These are phyloP conservation scores for Eucalyptus tenuipes DNA, from an alignment of 345 rosid genomes.

Conservation along the genomic window DNA sequence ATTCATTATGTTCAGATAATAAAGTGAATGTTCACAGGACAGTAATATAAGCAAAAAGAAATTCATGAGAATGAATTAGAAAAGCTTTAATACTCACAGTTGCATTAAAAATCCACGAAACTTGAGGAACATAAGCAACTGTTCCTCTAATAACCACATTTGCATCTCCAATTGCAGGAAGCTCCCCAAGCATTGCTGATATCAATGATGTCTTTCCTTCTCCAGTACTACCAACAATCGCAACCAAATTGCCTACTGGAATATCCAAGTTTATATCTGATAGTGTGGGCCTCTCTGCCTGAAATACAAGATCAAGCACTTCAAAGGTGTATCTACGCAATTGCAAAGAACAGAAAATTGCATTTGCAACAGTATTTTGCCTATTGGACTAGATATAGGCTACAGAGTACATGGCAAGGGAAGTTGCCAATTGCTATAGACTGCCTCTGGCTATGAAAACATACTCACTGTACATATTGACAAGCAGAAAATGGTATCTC, in stretches of 20 bases:
- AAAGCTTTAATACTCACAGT: constrained; percentile 40
- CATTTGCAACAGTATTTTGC: background rate
- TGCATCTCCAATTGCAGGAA: constrained; percentile 64
- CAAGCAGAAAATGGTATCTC: background rate
- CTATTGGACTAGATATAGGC: background rate
- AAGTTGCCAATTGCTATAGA: background rate
- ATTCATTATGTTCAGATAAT: background rate
- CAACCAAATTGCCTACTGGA: constrained; percentile 88
- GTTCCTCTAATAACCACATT: constrained; percentile 66
- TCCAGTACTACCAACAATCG: constrained; percentile 95
- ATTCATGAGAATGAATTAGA: background rate
- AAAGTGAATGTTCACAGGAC: background rate
- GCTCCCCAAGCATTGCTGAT: constrained; percentile 99
- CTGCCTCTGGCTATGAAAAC: background rate
- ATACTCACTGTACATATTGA: background rate
- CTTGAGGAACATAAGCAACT: constrained; percentile 96
- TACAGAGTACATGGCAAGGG: background rate
- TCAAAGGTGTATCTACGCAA: background rate
- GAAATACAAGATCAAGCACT: constrained; percentile 4
- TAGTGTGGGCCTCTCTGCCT: constrained; percentile 87
- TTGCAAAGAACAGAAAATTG: background rate
- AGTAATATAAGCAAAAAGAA: background rate
- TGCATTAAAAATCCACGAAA: constrained; percentile 99
- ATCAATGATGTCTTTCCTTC: constrained; percentile 96
- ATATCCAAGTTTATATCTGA: constrained; percentile 80